Base-by-base conservation (phyloP, 1,139 yeast genomes). In the Sugiyamaella neomexicana region DNA sequence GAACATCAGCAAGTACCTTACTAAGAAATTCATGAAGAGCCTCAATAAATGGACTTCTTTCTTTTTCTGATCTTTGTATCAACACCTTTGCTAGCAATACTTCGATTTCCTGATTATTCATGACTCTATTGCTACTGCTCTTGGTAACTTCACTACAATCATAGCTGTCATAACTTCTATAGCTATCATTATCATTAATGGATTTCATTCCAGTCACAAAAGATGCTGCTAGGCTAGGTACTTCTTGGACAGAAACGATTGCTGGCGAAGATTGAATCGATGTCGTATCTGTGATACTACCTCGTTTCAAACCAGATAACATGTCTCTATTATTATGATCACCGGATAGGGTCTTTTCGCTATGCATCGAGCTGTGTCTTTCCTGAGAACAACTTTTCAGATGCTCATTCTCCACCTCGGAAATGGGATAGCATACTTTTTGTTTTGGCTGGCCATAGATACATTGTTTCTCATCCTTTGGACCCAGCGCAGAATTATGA, bases 1-100 rank as follows among this genome's bases (percentile, higher is more conserved):
- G 54, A 34, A 57, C 41, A 25, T 48, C 38, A 9, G 23, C 36
- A 3, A 53, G 51, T 13, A 52, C 32, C 12, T 32, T 46, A 23
- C 40, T 34, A 17, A 48, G 23, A 50, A 50, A 50, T 5, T 29
- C 36, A 23, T 55, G 54, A 6, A 56, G 50, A 1, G 47, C 40
- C 9, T 46, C 49, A 31, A 39, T 40, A 31, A 47, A 47, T 2
- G 17, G 25, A 2, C 37, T n/a, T 29, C 51, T 13, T 5, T 40
- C 38, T 2, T 16, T 2, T 3, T 6, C 31, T 5, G 44, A 20
- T 20, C 44, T 27, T 23, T 17, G 25, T 1, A 10, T 15, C 32
- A 40, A 31, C 13, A 47, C 45, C n/a, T 29, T 39, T 20, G 32
- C 23, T n/a, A 47, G 17, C 20, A 45, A 39, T 7, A n/a, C 12